These are phyloP conservation scores for Saturnispora halmiae DNA, from an alignment of 805 yeast genomes.

Conservation along the genomic window DNA sequence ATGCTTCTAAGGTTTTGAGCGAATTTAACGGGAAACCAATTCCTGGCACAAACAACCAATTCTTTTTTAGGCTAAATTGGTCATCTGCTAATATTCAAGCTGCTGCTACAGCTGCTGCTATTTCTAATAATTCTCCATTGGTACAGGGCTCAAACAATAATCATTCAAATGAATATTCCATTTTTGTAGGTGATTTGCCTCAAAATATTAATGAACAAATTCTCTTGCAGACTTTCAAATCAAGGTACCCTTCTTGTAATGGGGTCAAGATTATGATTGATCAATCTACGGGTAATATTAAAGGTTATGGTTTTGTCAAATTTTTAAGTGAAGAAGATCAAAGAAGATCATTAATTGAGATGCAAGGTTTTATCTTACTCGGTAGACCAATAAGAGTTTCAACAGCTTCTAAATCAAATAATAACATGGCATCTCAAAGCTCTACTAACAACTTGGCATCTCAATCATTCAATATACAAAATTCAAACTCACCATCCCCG, in stretches of 20 bases:
- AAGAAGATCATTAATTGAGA: constrained; percentile 62
- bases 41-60: constrained; percentile 50
- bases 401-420: constrained; percentile 40
- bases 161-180: constrained; percentile 40
- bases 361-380: constrained; percentile 70
- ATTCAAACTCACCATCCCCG: constrained; percentile 2
- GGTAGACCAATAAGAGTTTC: constrained; percentile 74
- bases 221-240: constrained; percentile 56
- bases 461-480: neutral
- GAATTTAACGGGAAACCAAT: constrained; percentile 57
- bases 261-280: constrained; percentile 76
- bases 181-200: constrained; percentile 81
- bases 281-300: constrained; percentile 55
- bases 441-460: neutral
- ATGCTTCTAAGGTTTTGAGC: constrained; percentile 57
- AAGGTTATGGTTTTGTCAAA: constrained; percentile 88
- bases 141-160: constrained; percentile 10
- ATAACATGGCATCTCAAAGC: neutral
- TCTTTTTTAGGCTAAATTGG: constrained; percentile 66
- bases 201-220: constrained; percentile 62
- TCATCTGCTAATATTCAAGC: constrained; percentile 39
- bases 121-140: constrained; percentile 10
- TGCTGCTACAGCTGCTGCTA: constrained; percentile 16
- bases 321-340: constrained; percentile 58
- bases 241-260: constrained; percentile 61